Percentiles rank a stretch among this genome's conserved stretches.
Evolutionary conservation across 768 basidiomycete species (phyloP).

Genomic region (Naganishia vaughanmartiniae): DNA sequence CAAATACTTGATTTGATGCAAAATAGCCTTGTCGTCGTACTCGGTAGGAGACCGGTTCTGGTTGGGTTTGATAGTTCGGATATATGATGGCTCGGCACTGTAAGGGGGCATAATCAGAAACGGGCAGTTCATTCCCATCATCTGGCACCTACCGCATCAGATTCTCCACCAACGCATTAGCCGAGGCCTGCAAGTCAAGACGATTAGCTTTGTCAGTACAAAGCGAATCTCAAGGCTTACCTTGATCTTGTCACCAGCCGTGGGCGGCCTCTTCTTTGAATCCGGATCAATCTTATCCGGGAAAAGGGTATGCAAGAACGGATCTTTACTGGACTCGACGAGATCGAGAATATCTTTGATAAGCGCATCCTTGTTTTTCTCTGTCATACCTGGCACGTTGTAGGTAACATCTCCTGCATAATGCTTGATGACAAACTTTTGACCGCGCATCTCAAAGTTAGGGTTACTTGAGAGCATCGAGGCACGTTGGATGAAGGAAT

Average conservation of each 20-base stretch:
- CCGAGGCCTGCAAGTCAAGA: slow-evolving; percentile 64
- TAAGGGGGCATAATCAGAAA: not conserved
- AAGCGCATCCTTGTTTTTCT: slow-evolving; percentile 98
- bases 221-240: slow-evolving; percentile 52
- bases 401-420: slow-evolving; percentile 99
- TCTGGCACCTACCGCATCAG: slow-evolving; percentile 67
- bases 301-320: slow-evolving; percentile 84
- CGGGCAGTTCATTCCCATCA: not conserved
- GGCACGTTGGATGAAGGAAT: slow-evolving; percentile 89
- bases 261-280: slow-evolving; percentile 96
- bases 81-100: slow-evolving; percentile 72
- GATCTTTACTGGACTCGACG: slow-evolving; percentile 71
- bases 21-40: slow-evolving; percentile 88
- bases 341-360: slow-evolving; percentile 93
- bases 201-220: not conserved
- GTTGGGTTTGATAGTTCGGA: slow-evolving; percentile 98
- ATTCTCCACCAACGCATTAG: slow-evolving; percentile 92
- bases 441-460: slow-evolving; percentile 90
- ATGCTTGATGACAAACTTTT: slow-evolving; percentile 91
- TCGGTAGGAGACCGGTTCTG: slow-evolving; percentile 88
- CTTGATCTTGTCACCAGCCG: slow-evolving; percentile 97
- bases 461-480: slow-evolving; percentile 75
- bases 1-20: slow-evolving; percentile 99
- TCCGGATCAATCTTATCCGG: slow-evolving; percentile 91
- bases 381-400: slow-evolving; percentile 95